Percentiles rank a stretch among this genome's conserved stretches.
Conservation (phyloP, 2,329 filamentous ascomycete species). For the Tolypocladium guangdongense region DNA sequence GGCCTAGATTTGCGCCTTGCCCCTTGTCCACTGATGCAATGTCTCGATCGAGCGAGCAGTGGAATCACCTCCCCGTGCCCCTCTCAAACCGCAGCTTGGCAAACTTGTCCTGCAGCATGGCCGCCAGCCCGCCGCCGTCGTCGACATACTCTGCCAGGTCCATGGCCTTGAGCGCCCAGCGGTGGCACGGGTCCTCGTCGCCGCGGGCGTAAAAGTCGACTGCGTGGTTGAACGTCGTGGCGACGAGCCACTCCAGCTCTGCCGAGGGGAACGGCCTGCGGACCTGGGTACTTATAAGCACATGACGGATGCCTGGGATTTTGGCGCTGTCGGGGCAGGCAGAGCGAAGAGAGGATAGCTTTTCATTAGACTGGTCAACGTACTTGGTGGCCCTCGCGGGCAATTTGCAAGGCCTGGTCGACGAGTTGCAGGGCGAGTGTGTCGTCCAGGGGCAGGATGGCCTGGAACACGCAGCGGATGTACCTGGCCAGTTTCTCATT, state of each 20-base stretch:
- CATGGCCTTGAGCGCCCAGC: constrained; percentile 54
- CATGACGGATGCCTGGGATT: background rate
- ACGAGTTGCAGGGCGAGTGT: constrained; percentile 47
- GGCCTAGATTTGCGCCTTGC: too few relatives aligned
- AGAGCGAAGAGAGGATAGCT: background rate
- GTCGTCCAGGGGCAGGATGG: constrained; percentile 47
- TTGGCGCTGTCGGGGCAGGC: background rate
- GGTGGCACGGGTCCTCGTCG: constrained; percentile 41
- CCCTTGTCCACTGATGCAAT: background rate
- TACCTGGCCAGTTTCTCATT: constrained; percentile 58
- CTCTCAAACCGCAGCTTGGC: constrained; percentile 22
- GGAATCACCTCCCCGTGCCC: background rate
- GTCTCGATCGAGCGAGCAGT: background rate
- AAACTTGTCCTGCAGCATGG: constrained; percentile 32
- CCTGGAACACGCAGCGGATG: constrained; percentile 65
- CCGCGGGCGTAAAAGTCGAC: constrained; percentile 52
- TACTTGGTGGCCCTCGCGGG: constrained; percentile 38
- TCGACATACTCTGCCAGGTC: constrained; percentile 46
- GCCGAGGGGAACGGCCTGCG: constrained; percentile 45
- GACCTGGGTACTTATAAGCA: constrained; percentile 14
- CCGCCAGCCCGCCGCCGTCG: constrained; percentile 39
- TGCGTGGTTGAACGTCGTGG: constrained; percentile 57
- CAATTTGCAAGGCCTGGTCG: constrained; percentile 48
- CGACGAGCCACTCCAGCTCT: constrained; percentile 69
- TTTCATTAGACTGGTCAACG: background rate